Base-by-base conservation (phyloP, 306 rosid genomes). In the Dryas drummondii region DNA sequence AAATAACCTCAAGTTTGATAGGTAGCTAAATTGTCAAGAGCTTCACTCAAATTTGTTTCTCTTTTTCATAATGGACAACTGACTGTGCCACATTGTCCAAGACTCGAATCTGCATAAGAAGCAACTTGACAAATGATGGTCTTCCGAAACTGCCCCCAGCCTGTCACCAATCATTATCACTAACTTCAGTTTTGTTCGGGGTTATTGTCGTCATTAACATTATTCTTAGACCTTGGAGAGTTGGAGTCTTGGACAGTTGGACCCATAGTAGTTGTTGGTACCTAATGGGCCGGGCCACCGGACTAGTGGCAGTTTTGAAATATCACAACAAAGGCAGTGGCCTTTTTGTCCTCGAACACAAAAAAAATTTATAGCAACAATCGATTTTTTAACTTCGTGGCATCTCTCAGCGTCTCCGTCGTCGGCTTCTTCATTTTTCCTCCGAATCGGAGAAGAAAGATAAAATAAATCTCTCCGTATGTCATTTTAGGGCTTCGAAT, bases 401-500 rank as follows among this genome's bases (percentile, higher is more conserved):
- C 75, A 44, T 44, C 52, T 44, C 41, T 19, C 19, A 22, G 50
- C 12, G 56, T 69, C 42, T 14, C 27, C 42, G 46, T 68, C 76
- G 60, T 49, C 65, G 27, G 44, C 63, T 70, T 22, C 12, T 50
- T 2, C 22, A 14, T 42, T 57, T 66, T 59, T 52, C 48, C 74
- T 56, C 56, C 22, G n/a, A 47, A 66, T 79, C 68, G 71, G 55
- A 66, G 82, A 69, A 42, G 54, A 51, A 42, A 44, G 66, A 11
- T 22, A 11, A 61, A 11, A n/a, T 52, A 62, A 61, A 7, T 17
- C 14, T 13, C 51, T 37, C 71, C 2, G 47, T 16, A 6, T 53
- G 7, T 3, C 45, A 41, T 56, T 9, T 75, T 60, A 83, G 77
- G 81, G 77, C 41, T 79, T 75, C 75, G 32, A 68, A 78, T 65